Conservation (phyloP, 163 green algal species). For the Chlamydomonas reinhardtii region DNA sequence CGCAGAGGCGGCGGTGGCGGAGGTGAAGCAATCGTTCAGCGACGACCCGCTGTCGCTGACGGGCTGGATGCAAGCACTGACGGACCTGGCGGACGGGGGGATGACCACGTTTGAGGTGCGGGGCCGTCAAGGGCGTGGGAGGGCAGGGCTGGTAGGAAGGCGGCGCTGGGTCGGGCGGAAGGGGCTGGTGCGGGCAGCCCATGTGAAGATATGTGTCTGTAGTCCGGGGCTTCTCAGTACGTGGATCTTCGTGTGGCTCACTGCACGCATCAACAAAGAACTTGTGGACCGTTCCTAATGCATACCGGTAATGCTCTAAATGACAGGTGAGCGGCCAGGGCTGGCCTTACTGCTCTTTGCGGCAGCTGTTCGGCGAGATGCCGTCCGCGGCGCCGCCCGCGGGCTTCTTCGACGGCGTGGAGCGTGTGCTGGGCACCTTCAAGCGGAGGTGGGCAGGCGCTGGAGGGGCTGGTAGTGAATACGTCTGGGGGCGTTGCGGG, state of each 20-base stretch:
- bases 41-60: conserved; percentile 67
- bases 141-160: too few species aligned
- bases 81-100: conserved; percentile 70
- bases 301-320: too few species aligned
- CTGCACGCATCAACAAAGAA: too few species aligned
- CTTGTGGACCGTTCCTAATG: too few species aligned
- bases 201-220: too few species aligned
- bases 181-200: too few species aligned
- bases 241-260: too few species aligned
- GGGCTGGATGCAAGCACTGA: conserved; percentile 72
- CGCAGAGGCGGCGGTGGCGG: conserved; percentile 52
- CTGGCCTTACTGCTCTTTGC: conserved; percentile 58
- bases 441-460: conserved; percentile 61
- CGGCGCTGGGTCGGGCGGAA: too few species aligned
- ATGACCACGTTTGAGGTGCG: conserved; percentile 66
- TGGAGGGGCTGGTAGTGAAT: too few species aligned
- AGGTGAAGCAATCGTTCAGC: conserved; percentile 66
- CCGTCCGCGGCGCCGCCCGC: conserved; percentile 6
- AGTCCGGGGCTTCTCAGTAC: too few species aligned
- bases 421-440: conserved; percentile 72
- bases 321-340: conserved; percentile 45
- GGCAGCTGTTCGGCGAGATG: conserved; percentile 62
- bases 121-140: too few species aligned
- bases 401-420: conserved; percentile 58
- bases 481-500: too few species aligned